Base-by-base conservation (phyloP, 2,329 filamentous ascomycete species). In the Pseudocercospora fijiensis region DNA sequence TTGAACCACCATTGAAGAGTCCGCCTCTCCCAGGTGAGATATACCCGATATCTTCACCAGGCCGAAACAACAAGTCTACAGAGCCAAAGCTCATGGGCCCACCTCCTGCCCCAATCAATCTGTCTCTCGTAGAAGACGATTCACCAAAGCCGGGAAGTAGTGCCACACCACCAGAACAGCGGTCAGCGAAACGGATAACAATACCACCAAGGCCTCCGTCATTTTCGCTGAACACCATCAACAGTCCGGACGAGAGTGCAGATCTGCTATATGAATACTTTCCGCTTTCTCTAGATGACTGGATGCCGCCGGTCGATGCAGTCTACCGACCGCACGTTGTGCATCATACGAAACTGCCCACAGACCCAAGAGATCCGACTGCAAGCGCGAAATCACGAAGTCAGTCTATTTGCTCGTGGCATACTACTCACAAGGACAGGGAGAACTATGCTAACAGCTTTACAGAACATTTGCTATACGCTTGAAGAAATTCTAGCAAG, bases 201-300 rank as follows among this genome's bases (percentile, higher is more conserved):
- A 67, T 71, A 13, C 78, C 79, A 7, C 73, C 77, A 4, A 73
- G 80, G 4, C 76, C 78, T 4, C 79, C 80, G 1, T 81, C 79
- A 0, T 82, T 82, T 63, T 78, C 78, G 0, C 74, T 82, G 47
- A 80, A 81, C 33, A 75, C 81, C 1, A 83, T 82, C 69, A 84
- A 85, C 74, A 88, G 89, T 73, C 83, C 90, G 33, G 79, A 88
- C 68, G 92, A 96, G 71, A 89, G 89, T 70, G 88, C 88, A 0
- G 93, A 97, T 77, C 81, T 93, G 68, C 80, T 97, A 18, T 97
- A 97, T 75, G 93, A 98, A 78, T 97, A 98, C 75, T 97, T 98
- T 68, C 93, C 93, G 0, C 82, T 98, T 16, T 92, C 90, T 56
- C 80, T 96, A 63, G 92, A 97, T 75, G 93, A 97, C 73, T 97